Evolutionary conservation across 225 moss, liverwort and hornwort species (phyloP).

Genomic region (Lunularia cruciata): DNA sequence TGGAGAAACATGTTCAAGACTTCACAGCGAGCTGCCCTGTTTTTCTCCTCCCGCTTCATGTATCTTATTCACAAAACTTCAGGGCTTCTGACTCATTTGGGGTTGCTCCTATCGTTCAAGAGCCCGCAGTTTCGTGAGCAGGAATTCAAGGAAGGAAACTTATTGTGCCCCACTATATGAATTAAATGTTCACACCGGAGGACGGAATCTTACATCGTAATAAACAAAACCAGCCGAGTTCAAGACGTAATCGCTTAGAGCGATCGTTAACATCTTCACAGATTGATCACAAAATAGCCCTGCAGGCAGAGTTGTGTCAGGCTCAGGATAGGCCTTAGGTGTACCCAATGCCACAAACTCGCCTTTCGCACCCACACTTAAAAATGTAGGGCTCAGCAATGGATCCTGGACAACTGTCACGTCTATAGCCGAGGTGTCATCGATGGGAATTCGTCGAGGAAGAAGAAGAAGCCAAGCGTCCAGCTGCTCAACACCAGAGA

Average conservation of each 20-base stretch:
- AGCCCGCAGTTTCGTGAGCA: background rate
- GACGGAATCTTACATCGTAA: slow-evolving; percentile 57
- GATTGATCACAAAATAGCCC: slow-evolving; percentile 89
- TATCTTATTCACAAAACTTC: too few relatives aligned
- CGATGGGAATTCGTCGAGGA: slow-evolving; percentile 65
- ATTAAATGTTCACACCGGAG: background rate
- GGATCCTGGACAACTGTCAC: slow-evolving; percentile 81
- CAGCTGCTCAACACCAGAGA: slow-evolving; percentile 53
- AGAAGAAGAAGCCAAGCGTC: slow-evolving; percentile 66
- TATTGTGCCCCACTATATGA: too few relatives aligned
- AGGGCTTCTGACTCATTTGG: too few relatives aligned
- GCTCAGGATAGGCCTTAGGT: slow-evolving; percentile 49
- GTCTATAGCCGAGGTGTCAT: slow-evolving; percentile 77
- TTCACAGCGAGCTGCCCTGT: too few relatives aligned
- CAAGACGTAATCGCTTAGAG: slow-evolving; percentile 76
- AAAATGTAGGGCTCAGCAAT: slow-evolving; percentile 59
- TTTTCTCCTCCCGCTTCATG: too few relatives aligned
- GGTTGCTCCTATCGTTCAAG: background rate
- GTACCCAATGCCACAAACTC: slow-evolving; percentile 57
- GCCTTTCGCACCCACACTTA: slow-evolving; percentile 80
- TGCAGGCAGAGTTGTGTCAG: slow-evolving; percentile 60
- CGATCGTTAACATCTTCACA: slow-evolving; percentile 90
- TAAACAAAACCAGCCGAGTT: slow-evolving; percentile 90
- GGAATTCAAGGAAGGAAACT: background rate
- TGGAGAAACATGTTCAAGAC: too few relatives aligned